phyloP scores from a whole-genome alignment of 1,284 basidiomycete genomes.

The Meripilus lineatus region DNA sequence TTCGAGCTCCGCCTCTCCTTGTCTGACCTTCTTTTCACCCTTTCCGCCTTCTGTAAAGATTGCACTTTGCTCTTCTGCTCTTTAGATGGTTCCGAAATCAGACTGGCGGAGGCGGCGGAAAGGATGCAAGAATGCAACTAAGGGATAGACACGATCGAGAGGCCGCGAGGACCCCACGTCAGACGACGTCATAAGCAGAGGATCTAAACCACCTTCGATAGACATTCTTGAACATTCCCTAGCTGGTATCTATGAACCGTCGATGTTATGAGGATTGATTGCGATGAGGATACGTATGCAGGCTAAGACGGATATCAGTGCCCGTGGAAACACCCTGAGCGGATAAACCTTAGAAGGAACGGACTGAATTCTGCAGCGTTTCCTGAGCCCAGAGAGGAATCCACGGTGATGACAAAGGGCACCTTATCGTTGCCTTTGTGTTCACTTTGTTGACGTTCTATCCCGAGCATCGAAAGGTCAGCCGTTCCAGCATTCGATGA shows the following conservation, averaged over 20 bases:
- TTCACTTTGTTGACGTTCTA: conserved; percentile 83
- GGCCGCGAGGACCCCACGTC: background rate
- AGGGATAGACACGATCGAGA: conserved; percentile 1
- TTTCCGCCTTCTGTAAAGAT: conserved; percentile 39
- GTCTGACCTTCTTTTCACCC: conserved; percentile 39
- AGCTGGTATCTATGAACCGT: conserved; percentile 67
- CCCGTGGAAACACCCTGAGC: background rate
- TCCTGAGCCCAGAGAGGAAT: conserved; percentile 64
- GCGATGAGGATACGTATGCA: conserved; percentile 59
- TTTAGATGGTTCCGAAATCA: conserved; percentile 51
- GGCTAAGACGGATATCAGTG: conserved; percentile 36
- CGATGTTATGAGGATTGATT: conserved; percentile 63
- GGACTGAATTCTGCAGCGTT: conserved; percentile 47
- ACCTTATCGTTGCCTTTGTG: conserved; percentile 66
- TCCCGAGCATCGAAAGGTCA: background rate
- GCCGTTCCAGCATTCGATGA: background rate
- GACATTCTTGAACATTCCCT: conserved; percentile 67
- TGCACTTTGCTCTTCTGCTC: conserved; percentile 53
- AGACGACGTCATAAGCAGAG: conserved; percentile 13
- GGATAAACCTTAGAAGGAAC: conserved; percentile 12
- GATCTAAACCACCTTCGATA: conserved; percentile 49
- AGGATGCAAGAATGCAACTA: conserved; percentile 56
- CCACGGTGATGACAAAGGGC: conserved; percentile 52
- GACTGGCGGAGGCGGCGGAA: conserved; percentile 37
- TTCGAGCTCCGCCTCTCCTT: conserved; percentile 48